Evolutionary conservation across 2,329 filamentous ascomycete species (phyloP).

Genomic region (Sporothrix pallida): DNA sequence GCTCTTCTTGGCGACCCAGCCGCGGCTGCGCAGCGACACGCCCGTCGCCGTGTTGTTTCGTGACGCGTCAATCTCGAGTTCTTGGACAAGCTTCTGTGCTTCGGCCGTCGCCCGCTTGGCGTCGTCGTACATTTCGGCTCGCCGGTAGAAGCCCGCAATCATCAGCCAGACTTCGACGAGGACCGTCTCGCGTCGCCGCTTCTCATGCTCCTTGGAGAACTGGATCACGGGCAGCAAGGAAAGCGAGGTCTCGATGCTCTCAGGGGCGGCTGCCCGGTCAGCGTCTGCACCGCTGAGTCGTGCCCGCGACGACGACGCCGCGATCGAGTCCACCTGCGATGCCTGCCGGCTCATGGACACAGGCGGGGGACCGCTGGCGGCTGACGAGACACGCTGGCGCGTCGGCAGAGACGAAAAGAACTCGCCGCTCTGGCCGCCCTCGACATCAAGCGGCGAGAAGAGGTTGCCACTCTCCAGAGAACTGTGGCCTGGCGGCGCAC

Average conservation of each 20-base stretch:
- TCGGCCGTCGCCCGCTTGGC: constrained; percentile 79
- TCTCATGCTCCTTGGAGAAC: constrained; percentile 61
- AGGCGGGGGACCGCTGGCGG: constrained; percentile 42
- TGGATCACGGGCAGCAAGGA: constrained; percentile 59
- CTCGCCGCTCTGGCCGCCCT: constrained; percentile 48
- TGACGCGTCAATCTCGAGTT: constrained; percentile 70
- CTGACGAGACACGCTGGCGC: constrained; percentile 49
- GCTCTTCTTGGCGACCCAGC: constrained; percentile 81
- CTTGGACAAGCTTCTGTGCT: constrained; percentile 75
- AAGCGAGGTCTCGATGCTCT: constrained; percentile 52
- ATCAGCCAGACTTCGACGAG: constrained; percentile 87
- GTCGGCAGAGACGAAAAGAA: constrained; percentile 51
- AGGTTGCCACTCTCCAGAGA: constrained; percentile 52
- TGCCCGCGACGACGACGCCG: constrained; percentile 52
- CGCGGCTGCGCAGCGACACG: constrained; percentile 65
- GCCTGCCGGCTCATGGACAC: constrained; percentile 52
- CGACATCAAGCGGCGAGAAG: constrained; percentile 55
- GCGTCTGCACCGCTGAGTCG: constrained; percentile 36
- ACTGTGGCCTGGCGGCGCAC: constrained; percentile 46
- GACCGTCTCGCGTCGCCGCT: constrained; percentile 56
- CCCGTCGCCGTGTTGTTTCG: constrained; percentile 62
- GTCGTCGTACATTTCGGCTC: constrained; percentile 80
- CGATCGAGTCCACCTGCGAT: constrained; percentile 54
- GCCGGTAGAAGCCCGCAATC: constrained; percentile 84
- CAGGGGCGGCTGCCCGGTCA: constrained; percentile 43